These are phyloP conservation scores for Lagerstroemia speciosa DNA, from an alignment of 345 rosid genomes.

Conservation along the genomic window DNA sequence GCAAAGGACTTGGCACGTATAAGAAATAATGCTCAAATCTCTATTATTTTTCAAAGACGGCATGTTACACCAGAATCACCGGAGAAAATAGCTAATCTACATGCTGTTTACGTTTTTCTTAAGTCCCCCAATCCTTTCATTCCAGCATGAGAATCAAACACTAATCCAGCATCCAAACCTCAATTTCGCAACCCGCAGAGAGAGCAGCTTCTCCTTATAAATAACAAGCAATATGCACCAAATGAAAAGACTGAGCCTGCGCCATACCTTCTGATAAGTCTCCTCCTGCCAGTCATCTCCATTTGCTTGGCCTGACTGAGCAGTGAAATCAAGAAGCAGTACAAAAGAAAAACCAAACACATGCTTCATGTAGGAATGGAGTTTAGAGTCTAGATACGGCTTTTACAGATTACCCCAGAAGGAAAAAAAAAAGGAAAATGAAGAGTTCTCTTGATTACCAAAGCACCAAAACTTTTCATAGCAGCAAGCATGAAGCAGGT, in stretches of 20 bases:
- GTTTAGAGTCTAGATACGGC: too few species aligned
- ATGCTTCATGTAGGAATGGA: not conserved
- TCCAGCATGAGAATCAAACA: not conserved
- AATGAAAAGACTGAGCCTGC: not conserved
- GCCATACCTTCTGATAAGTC: conserved; percentile 69
- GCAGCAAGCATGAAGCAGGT: not conserved
- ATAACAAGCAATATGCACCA: not conserved
- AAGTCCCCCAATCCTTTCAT: not conserved
- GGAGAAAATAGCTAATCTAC: not conserved
- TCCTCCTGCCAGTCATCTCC: conserved; percentile 96
- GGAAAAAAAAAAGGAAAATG: not conserved
- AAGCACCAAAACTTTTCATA: not conserved
- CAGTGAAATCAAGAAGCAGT: conserved; percentile 59
- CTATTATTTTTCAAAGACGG: too few species aligned
- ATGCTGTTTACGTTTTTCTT: not conserved
- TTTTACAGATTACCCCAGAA: not conserved
- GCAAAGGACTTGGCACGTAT: not conserved
- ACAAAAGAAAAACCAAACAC: conserved; percentile 17
- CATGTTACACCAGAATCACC: not conserved
- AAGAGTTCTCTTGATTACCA: not conserved
- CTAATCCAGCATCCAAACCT: not conserved
- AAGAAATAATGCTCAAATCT: not conserved
- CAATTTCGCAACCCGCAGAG: not conserved
- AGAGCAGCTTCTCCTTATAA: not conserved
- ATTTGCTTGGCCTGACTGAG: conserved; percentile 55